Percentiles rank a stretch among this genome's conserved stretches.
phyloP scores from a whole-genome alignment of 2,329 filamentous ascomycete species.

The Macroventuria anomochaeta region DNA sequence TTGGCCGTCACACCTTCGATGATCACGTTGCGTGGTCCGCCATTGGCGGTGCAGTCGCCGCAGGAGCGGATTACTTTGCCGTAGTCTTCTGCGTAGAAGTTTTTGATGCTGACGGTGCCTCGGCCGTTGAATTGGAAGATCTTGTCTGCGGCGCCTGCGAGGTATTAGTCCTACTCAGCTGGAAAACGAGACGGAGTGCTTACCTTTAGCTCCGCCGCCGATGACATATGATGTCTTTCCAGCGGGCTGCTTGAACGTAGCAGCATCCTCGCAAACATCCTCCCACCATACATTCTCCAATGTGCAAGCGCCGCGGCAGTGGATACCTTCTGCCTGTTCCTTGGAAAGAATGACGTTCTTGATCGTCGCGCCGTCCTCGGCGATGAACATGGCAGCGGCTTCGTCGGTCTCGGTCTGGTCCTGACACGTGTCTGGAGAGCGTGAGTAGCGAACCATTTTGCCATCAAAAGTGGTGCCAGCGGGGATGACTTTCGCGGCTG shows the following conservation, averaged over 20 bases:
- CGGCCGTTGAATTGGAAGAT: constrained; percentile 35
- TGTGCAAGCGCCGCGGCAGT: constrained; percentile 57
- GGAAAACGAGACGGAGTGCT: neutral
- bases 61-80: constrained; percentile 27
- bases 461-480: constrained; percentile 19
- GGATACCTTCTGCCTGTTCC: constrained; percentile 57
- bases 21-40: constrained; percentile 49
- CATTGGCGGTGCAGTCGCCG: constrained; percentile 49
- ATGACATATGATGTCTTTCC: constrained; percentile 21
- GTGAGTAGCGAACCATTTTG: constrained; percentile 21
- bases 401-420: constrained; percentile 20
- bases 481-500: constrained; percentile 11
- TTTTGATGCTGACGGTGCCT: constrained; percentile 27
- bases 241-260: constrained; percentile 24
- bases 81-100: constrained; percentile 31
- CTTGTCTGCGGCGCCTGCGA: constrained; percentile 25
- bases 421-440: constrained; percentile 19
- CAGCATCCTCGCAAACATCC: constrained; percentile 17
- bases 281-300: constrained; percentile 24
- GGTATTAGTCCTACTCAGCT: neutral
- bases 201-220: constrained; percentile 28
- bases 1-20: constrained; percentile 43
- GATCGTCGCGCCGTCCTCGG: constrained; percentile 54
- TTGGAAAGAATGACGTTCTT: constrained; percentile 59
- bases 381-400: constrained; percentile 25